Conservation (phyloP, 2,329 filamentous ascomycete genomes). For the Botrytis hyacinthi region DNA sequence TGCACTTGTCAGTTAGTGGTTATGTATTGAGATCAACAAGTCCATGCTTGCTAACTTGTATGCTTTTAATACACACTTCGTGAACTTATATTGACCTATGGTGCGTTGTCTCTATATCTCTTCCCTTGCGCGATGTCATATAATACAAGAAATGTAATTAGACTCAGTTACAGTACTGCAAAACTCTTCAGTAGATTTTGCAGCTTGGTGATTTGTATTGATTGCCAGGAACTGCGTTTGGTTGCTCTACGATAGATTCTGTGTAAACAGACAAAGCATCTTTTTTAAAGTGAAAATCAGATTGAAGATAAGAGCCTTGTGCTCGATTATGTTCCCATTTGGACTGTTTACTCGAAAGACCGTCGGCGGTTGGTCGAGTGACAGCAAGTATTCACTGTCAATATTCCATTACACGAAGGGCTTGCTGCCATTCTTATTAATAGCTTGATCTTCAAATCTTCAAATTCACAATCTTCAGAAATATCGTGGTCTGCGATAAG, state of each 20-base stretch:
- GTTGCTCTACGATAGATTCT: not conserved
- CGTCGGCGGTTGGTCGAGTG: not conserved
- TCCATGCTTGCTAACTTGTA: no score
- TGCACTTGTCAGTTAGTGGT: not conserved
- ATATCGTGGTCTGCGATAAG: not conserved
- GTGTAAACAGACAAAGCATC: not conserved
- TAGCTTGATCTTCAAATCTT: not conserved
- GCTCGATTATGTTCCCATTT: not conserved
- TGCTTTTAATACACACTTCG: not conserved
- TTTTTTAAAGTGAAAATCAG: not conserved
- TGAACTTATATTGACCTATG: not conserved
- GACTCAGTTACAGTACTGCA: not conserved
- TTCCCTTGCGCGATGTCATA: not conserved
- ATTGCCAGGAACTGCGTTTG: not conserved
- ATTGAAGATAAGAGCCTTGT: not conserved
- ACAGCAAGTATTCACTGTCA: not conserved
- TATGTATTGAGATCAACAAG: not conserved
- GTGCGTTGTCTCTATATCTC: not conserved
- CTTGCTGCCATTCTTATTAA: not conserved
- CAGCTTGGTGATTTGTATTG: not conserved
- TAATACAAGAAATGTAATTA: not conserved
- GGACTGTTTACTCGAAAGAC: not conserved
- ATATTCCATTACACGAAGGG: not conserved
- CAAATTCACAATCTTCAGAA: not conserved
- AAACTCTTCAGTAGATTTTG: not conserved